Conservation (phyloP, 1,284 basidiomycete genomes). For the Cutaneotrichosporon mucoides region DNA sequence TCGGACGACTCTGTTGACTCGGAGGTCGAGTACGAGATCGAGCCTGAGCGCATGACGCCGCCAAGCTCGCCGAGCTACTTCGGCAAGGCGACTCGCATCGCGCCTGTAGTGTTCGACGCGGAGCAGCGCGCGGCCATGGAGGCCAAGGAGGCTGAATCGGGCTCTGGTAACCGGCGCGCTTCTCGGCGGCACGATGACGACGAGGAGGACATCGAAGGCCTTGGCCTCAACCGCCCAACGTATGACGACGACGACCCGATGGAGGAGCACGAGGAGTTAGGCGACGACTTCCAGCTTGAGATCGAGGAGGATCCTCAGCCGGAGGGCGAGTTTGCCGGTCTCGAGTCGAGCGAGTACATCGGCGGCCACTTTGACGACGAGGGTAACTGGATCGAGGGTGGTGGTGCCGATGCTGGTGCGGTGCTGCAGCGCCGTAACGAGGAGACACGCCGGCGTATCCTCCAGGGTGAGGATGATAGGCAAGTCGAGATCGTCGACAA, state of each 20-base stretch:
- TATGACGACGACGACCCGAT: slow-evolving; percentile 23
- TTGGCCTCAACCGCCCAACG: slow-evolving; percentile 13
- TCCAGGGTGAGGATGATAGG: slow-evolving; percentile 23
- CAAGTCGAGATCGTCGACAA: slow-evolving; percentile 32
- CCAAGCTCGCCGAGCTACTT: slow-evolving; percentile 24
- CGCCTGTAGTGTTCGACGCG: slow-evolving; percentile 13
- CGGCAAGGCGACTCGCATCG: slow-evolving; percentile 5
- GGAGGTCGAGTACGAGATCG: slow-evolving; percentile 36
- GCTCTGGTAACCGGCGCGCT: neutral
- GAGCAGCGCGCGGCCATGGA: slow-evolving; percentile 6
- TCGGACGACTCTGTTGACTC: slow-evolving; percentile 38
- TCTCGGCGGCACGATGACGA: slow-evolving; percentile 11
- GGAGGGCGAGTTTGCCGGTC: slow-evolving; percentile 16
- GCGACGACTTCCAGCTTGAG: slow-evolving; percentile 16
- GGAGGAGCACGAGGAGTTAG: slow-evolving; percentile 9
- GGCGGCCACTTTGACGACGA: slow-evolving; percentile 20
- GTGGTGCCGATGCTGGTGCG: neutral
- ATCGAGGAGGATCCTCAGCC: slow-evolving; percentile 11
- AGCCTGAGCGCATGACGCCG: slow-evolving; percentile 42
- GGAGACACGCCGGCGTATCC: slow-evolving; percentile 21
- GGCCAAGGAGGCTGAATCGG: neutral
- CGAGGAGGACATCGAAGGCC: slow-evolving; percentile 26
- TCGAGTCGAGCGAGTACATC: slow-evolving; percentile 10
- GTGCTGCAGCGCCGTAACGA: slow-evolving; percentile 19
- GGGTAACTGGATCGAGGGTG: slow-evolving; percentile 18